phyloP scores from a whole-genome alignment of 306 rosid species.

The Pueraria montana region DNA sequence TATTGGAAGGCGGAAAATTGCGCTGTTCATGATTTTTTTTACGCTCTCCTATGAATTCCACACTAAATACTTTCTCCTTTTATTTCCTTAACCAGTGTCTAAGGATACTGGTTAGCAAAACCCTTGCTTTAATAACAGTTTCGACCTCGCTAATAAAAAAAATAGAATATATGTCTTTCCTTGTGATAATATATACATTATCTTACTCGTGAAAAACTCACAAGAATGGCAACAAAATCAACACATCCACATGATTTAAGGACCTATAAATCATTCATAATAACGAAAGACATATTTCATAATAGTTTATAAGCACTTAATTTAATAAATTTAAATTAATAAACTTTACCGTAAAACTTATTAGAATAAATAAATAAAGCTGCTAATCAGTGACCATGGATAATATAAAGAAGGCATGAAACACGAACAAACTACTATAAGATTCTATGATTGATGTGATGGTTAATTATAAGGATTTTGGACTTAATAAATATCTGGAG shows the following conservation, averaged over 20 bases:
- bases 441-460: neutral
- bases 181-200: neutral
- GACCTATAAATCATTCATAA: neutral
- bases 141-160: too few species aligned
- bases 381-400: neutral
- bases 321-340: neutral
- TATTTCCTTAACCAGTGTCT: too few species aligned
- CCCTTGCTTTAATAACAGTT: too few species aligned
- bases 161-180: too few species aligned
- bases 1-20: too few species aligned
- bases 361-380: neutral
- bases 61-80: too few species aligned
- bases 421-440: neutral
- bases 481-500: neutral
- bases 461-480: neutral
- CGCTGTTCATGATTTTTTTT: too few species aligned
- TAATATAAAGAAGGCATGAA: neutral
- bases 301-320: neutral
- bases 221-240: neutral
- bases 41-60: too few species aligned
- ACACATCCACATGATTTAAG: neutral
- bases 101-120: too few species aligned
- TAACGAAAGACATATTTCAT: neutral
- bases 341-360: neutral
- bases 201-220: neutral